Evolutionary conservation across 1,139 yeast genomes (phyloP).

Genomic region (Magnusiomyces fungicola): DNA sequence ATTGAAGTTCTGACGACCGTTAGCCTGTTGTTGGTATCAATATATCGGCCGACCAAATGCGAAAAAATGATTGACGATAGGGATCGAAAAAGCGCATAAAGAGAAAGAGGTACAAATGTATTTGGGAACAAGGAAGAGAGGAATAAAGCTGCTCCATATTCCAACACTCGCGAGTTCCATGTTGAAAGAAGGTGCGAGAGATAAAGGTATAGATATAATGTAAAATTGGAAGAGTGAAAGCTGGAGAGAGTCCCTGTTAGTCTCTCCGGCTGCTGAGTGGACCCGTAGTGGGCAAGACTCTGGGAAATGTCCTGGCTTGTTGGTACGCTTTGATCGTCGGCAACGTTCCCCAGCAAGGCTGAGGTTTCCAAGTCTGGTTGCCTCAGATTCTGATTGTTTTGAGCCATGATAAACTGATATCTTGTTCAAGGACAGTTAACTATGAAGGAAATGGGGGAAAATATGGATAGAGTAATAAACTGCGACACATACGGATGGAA

Average conservation of each 20-base stretch:
- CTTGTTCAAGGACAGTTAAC: too few relatives aligned
- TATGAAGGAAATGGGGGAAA: too few relatives aligned
- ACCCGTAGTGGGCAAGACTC: too few relatives aligned
- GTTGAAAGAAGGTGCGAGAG: conserved; percentile 32
- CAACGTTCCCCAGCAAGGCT: background rate
- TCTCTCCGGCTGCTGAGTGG: too few relatives aligned
- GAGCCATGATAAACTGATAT: too few relatives aligned
- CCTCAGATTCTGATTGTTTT: too few relatives aligned
- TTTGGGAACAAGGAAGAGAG: conserved; percentile 30
- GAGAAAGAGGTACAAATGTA: conserved; percentile 30
- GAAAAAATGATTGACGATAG: conserved; percentile 28
- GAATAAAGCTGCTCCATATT: conserved; percentile 32
- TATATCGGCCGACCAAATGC: conserved; percentile 24
- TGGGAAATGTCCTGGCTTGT: background rate
- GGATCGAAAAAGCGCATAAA: conserved; percentile 30
- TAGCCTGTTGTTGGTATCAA: conserved; percentile 27
- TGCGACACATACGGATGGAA: too few relatives aligned
- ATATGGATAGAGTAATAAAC: too few relatives aligned
- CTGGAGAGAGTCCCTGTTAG: too few relatives aligned
- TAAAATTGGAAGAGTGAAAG: background rate
- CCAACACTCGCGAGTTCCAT: conserved; percentile 34
- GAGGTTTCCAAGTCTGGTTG: background rate
- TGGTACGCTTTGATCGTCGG: background rate
- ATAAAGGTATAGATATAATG: conserved; percentile 18
- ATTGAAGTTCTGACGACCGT: conserved; percentile 30